Base-by-base conservation (phyloP, 1,139 yeast species). In the Geotrichum klebahnii region DNA sequence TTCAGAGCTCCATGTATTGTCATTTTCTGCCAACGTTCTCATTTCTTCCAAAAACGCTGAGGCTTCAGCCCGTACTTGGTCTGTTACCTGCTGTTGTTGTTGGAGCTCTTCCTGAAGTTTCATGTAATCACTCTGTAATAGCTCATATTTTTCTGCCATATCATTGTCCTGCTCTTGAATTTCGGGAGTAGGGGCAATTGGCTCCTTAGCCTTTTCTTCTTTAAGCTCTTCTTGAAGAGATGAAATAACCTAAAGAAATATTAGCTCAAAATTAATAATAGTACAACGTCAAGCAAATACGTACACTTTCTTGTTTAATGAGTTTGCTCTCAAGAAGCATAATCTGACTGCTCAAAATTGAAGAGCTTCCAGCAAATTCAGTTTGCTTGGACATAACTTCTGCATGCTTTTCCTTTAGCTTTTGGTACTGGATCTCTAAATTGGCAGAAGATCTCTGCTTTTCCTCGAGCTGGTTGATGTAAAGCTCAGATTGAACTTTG, bases 31-130 rank as follows among this genome's bases (percentile, higher is more conserved):
- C 34, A 71, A 61, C 0, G 62, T 56, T 22, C 71, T 59, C 74
- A 72, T 70, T 51, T 72, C 75, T 14, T 58, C 59, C 37, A 72
- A 58, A 52, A 71, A 67, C n/a, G 58, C 64, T 6, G 66, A 60
- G 1, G 75, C 75, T 54, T 72, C 75, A 3, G 60, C 56, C n/a
- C 72, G 63, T 20, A 72, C 74, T 53, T 69, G 69, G 23, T 69
- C 71, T 0, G 73, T 70, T 10, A 70, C 61, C 29, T 54, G 55
- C 39, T 67, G 70, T 55, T 70, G 74, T 43, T 62, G 63, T 31
- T 59, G 63, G 12, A 70, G 57, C 51, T 69, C 69, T n/a, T 23
- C 31, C n/a, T 45, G 47, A 4, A 50, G 54, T 34, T 53, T 52
- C n/a, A 47, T 45, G 39, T 62, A 61, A 20, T 60, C 61, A 19